Base-by-base conservation (phyloP, 495 filamentous ascomycete genomes). In the Xylaria flabelliformis region DNA sequence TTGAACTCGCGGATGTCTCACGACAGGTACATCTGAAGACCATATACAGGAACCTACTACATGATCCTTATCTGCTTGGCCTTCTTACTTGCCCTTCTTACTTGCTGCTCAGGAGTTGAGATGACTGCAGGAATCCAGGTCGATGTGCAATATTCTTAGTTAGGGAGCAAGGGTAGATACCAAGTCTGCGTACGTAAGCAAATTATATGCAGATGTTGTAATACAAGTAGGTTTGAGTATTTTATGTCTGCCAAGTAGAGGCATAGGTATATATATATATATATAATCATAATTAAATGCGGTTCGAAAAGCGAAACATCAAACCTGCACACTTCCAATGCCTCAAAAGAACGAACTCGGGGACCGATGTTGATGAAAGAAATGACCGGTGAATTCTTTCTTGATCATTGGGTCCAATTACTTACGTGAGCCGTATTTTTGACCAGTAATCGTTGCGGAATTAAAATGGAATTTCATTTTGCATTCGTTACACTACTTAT, bases 401-500 rank as follows among this genome's bases (percentile, higher is more conserved):
- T 29, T 24, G 62, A 63, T 63, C 1, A 63, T 50, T 19, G 6
- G 42, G 32, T 10, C 62, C 42, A 64, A 64, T 19, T 8, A 46
- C 39, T 64, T 34, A 63, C 39, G 34, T 63, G 39, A 63, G 61
- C 59, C 61, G 44, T 12, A 17, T 5, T 26, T 13, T 44, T 39
- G n/a, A 6, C 58, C 58, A 61, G 9, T 61, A 39, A 61, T 61
- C 29, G 17, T n/a, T 13, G 19, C 19, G 19, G 58, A 39, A 39
- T 61, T n/a, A 39, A 44, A 8, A 9, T 64, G 36, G 21, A 64
- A 41, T 64, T 44, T 42, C 7, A 17, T 41, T 64, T 64, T 64
- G n/a, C 17, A 17, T 44, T 44, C 39, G 36, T 64, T 44, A 64
- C 39, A 64, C 61, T 65, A 65, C 26, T 50, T 65, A 29, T 50